Base-by-base conservation (phyloP, 2,329 filamentous ascomycete species). In the Trichophyton schoenleinii region DNA sequence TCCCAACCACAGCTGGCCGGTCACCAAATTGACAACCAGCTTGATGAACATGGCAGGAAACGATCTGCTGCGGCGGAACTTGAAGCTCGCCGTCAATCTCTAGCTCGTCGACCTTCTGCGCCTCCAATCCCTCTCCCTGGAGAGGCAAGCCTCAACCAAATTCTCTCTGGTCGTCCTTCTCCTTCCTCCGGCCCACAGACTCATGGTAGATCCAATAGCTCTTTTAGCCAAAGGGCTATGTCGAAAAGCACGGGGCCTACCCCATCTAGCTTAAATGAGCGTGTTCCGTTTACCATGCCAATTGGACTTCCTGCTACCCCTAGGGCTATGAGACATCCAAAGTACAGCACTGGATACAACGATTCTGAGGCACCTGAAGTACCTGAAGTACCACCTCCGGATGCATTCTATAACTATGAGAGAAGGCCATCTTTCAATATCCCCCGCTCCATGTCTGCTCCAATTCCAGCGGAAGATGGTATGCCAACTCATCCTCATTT, bases 301-400 rank as follows among this genome's bases (percentile, higher is more conserved):
- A 81, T 92, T 59, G 91, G 91, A 0, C 81, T 96, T n/a, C 91
- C 92, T 13, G 89, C 91, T 1, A 96, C 91, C 0, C 91, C 92
- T 34, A 86, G 89, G 75, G 91, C 91, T 0, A 95, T 96, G 91
- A 84, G 88, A 20, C 84, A 95, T 70, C 82, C 83, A 1, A 84
- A 89, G 49, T 85, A 92, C 66, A 80, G 81, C 71, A 68, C 67
- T 52, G 69, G 69, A 58, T 63, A 67, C 38, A 75, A 79, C 52
- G 72, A 76, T 38, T 77, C 81, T 25, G 77, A 79, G n/a, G 77
- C 83, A 9, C 79, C 81, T 34, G 76, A 80, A 61, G 78, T 84
- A 34, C 84, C 85, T 0, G 28, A 46, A 28, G 49, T 53, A 31
- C 49, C 49, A 6, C 38, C 55, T 7, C 55, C 55, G 15, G 55